phyloP scores from a whole-genome alignment of 2,329 filamentous ascomycete species.

The Delphinella strobiligena region DNA sequence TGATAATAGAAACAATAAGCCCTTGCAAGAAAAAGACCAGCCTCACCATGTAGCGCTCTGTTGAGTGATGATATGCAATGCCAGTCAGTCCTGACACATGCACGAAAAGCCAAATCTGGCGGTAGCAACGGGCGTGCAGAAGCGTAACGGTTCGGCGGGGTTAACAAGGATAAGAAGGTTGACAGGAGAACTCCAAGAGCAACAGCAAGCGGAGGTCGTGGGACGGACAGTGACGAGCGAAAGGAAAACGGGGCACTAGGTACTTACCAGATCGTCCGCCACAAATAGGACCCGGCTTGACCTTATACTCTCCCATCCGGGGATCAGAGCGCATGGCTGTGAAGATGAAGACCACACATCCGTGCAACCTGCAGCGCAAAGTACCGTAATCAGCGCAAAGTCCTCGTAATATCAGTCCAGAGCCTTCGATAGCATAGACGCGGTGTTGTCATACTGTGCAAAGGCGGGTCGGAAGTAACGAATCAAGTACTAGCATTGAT shows the following conservation, averaged over 20 bases:
- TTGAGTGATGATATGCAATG: slow-evolving; percentile 1
- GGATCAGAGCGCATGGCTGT: slow-evolving; percentile 3
- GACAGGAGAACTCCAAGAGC: background rate
- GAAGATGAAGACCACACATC: slow-evolving; percentile 5
- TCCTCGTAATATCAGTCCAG: slow-evolving; percentile 6
- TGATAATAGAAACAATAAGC: background rate
- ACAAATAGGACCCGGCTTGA: slow-evolving; percentile 9
- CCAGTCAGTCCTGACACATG: slow-evolving; percentile 8
- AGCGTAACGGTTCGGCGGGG: background rate
- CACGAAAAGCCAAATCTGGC: slow-evolving; percentile 5
- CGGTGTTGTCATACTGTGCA: slow-evolving; percentile 4
- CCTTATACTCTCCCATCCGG: slow-evolving; percentile 8
- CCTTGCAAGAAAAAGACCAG: background rate
- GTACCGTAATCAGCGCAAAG: slow-evolving; percentile 8
- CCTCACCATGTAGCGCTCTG: slow-evolving; percentile 7
- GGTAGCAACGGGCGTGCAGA: slow-evolving; percentile 7
- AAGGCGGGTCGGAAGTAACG: slow-evolving; percentile 6
- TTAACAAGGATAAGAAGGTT: background rate
- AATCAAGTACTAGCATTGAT: slow-evolving; percentile 3
- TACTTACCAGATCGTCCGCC: slow-evolving; percentile 8
- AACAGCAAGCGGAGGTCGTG: background rate
- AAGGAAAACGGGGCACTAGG: slow-evolving; percentile 8
- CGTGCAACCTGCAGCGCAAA: slow-evolving; percentile 7
- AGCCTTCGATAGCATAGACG: slow-evolving; percentile 3
- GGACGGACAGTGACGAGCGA: slow-evolving; percentile 2